Base-by-base conservation (phyloP, 495 filamentous ascomycete genomes). In the Hypoxylon rickii region DNA sequence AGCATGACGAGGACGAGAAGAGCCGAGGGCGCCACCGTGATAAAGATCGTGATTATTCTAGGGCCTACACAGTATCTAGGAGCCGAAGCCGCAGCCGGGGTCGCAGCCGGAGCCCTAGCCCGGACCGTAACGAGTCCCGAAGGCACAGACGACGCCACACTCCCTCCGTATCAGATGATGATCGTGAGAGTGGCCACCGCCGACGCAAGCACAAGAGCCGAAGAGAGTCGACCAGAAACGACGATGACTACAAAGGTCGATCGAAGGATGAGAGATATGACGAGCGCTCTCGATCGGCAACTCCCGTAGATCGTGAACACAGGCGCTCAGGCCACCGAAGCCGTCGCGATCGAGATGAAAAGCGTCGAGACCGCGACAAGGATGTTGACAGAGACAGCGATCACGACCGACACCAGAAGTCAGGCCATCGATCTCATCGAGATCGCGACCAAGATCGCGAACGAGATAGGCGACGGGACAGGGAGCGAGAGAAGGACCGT, bases 111-210 rank as follows among this genome's bases (percentile, higher is more conserved):
- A 75, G 76, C 44, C 70, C 63, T 26, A 71, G 64, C 39, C 56
- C 69, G 34, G 77, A 84, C 26, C 80, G 79, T 58, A 79, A 82
- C 11, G 76, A 82, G 18, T 72, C 70, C 32, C 79, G 74, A 54
- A 79, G 78, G 41, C 72, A 70, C 34, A 78, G 83, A 67, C 83
- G 82, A n/a, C 77, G 84, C 57, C 82, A 79, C 10, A 86, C 85
- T 3, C 63, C 72, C 6, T 83, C 77, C 19, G 61, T 65, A 10
- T 72, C 79, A 0, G 72, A 77, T 10, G 73, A 73, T 21, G 75
- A 73, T 12, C 77, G 77, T 19, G 79, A 82, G 20, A 78, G 84
- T 22, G 76, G 58, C 67, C 73, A 55, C 68, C 78, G 44, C 74
- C 73, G 62, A 63, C 79, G 63, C 72, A 82, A 53, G 32, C 80